Evolutionary conservation across 129 eudicot species (phyloP), one percentile per base, ranked within the genome.

Genomic region (Artemisia annua): DNA sequence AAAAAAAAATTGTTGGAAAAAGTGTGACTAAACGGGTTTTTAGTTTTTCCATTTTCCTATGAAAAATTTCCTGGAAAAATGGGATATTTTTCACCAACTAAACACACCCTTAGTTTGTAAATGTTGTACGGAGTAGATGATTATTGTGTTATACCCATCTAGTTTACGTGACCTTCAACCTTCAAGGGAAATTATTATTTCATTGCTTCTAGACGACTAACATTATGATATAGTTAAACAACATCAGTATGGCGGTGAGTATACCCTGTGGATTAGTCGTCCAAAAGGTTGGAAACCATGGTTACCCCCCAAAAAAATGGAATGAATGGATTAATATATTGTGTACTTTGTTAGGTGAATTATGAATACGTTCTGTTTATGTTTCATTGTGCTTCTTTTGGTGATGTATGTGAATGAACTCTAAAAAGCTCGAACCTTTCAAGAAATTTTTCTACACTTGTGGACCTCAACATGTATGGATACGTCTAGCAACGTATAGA

Each of bases 281-380:
- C 44, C 44, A 35, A 6, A 7, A 35, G 44, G 44, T 35, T 35
- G 44, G 9, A 35, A 35, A 35, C 44, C 44, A 7, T 35, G 44
- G 44, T 35, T 35, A 7, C 44, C 44, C n/a, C n/a, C 44, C 6
- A 30, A 35, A 35, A 35, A n/a, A n/a, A 18, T 58, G 46, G 46
- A 63, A 71, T 28, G 3, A n/a, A 17, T 58, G 17, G 46, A 15
- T 4, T 35, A 13, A 63, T 63, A 35, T 1, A 39, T 7, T 39
- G 2, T 39, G 10, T 1, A 7, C 8, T 15, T 63, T 32, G 14
- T 32, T 6, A 0, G 8, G 11, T 63, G n/a, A 17, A 44, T 55
- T 56, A 11, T 19, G 43, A 65, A 19, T 74, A 57, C 5, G 8
- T 52, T 71, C 56, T 71, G 75, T 76, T 46, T 6, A 22, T 72